A percentile compares a stretch with the other conserved stretches of the same genome.
phyloP scores from a whole-genome alignment of 345 rosid genomes.

The Murraya koenigii region DNA sequence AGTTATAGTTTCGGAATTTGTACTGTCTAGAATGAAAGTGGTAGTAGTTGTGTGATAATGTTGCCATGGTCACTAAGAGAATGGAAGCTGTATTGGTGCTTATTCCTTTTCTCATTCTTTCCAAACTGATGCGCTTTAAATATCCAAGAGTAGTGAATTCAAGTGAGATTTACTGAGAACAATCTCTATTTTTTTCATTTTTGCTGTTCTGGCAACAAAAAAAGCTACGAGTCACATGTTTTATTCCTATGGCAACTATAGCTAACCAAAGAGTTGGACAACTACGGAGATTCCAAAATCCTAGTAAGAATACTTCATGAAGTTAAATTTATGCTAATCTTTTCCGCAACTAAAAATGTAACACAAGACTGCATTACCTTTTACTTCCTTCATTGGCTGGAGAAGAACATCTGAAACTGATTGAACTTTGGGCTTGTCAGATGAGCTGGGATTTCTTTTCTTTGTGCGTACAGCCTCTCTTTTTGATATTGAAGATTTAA shows the following conservation, averaged over 20 bases:
- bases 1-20: neutral
- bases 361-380: constrained; percentile 26
- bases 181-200: neutral
- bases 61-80: neutral
- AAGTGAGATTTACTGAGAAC: neutral
- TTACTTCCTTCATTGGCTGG: constrained; percentile 23
- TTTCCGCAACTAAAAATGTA: neutral
- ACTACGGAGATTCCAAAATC: neutral
- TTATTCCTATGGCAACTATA: neutral
- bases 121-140: neutral
- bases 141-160: neutral
- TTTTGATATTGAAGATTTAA: constrained; percentile 58
- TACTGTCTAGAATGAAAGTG: neutral
- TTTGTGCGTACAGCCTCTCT: constrained; percentile 17
- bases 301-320: neutral
- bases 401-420: constrained; percentile 42
- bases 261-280: neutral
- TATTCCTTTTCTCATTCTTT: neutral
- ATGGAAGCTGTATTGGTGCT: neutral
- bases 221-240: neutral
- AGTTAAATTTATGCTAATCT: neutral
- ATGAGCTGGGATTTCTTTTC: constrained; percentile 13
- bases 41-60: neutral
- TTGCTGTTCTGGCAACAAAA: neutral
- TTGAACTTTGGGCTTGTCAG: constrained; percentile 24